Percentiles rank a stretch among this genome's conserved stretches.
These are phyloP conservation scores for Trichophyton equinum DNA, from an alignment of 2,329 filamentous ascomycete species.

Conservation along the genomic window DNA sequence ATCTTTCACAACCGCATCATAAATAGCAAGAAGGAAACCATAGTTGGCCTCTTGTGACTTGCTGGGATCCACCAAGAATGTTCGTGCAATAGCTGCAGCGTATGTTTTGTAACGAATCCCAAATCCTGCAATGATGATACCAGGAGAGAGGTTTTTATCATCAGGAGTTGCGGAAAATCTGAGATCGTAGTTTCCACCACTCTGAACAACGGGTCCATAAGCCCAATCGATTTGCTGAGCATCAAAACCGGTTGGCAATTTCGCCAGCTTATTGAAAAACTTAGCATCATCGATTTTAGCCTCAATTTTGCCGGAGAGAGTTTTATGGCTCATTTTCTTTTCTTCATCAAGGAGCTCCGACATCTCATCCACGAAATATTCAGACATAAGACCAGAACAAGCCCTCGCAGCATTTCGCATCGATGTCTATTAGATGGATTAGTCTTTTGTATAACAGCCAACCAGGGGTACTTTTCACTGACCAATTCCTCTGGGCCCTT, in stretches of 20 bases:
- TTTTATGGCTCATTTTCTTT: constrained; percentile 88
- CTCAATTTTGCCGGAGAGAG: constrained; percentile 74
- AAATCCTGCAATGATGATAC: constrained; percentile 84
- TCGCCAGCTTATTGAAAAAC: constrained; percentile 76
- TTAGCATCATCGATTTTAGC: constrained; percentile 85
- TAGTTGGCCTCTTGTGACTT: constrained; percentile 93
- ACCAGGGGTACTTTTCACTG: constrained; percentile 17
- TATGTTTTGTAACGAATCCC: constrained; percentile 94
- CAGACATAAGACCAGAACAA: constrained; percentile 85
- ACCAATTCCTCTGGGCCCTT: constrained; percentile 90
- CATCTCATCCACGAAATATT: constrained; percentile 98
- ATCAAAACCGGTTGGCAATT: constrained; percentile 79
- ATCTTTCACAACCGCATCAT: constrained; percentile 82
- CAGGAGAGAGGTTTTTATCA: constrained; percentile 72
- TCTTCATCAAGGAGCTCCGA: constrained; percentile 89
- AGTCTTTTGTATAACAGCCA: constrained; percentile 10
- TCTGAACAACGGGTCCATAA: constrained; percentile 80
- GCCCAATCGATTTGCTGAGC: constrained; percentile 86
- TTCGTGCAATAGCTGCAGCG: constrained; percentile 80
- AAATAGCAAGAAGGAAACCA: constrained; percentile 71
- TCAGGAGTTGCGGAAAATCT: constrained; percentile 68
- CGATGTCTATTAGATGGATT: constrained; percentile 46
- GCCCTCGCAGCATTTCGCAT: constrained; percentile 92
- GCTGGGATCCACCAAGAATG: constrained; percentile 93
- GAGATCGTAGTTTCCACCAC: constrained; percentile 88